These are phyloP conservation scores for Symbiodinium pilosum DNA, from an alignment of 73 alveolate species.

Conservation along the genomic window DNA sequence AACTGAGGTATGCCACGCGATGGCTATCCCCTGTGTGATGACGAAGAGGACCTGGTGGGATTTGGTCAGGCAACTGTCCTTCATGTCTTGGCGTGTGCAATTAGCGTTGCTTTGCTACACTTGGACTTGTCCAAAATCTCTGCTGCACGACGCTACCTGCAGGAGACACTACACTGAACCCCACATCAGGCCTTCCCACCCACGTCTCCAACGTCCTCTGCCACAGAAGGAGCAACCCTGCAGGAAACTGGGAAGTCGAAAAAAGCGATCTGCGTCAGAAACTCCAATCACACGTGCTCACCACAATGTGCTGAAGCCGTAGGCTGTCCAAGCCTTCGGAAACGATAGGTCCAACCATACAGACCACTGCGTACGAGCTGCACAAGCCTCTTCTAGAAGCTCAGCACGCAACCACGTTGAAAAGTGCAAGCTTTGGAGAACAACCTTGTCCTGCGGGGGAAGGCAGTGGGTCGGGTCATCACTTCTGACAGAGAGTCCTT, in stretches of 20 bases:
- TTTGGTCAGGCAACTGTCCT: background rate
- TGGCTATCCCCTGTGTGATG: constrained; percentile 67
- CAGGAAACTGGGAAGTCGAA: too few species aligned
- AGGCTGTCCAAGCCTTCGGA: constrained; percentile 85
- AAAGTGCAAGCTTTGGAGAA: constrained; percentile 78
- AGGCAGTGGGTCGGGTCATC: background rate
- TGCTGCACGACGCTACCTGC: background rate
- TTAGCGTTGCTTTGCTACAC: background rate
- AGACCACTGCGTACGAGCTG: too few species aligned
- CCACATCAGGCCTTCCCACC: constrained; percentile 46
- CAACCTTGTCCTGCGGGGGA: constrained; percentile 70
- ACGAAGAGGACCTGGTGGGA: constrained; percentile 40
- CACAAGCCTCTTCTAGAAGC: too few species aligned
- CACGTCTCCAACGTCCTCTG: constrained; percentile 85
- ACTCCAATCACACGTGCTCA: background rate
- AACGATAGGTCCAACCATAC: too few species aligned
- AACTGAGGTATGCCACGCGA: background rate
- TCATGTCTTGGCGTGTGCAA: too few species aligned
- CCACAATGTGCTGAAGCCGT: constrained; percentile 89
- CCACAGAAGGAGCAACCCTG: constrained; percentile 60
- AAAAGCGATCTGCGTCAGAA: background rate
- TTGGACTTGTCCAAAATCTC: background rate
- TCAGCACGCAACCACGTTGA: constrained; percentile 29
- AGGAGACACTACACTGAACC: background rate
- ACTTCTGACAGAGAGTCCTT: constrained; percentile 2